phyloP scores from a whole-genome alignment of 1,284 basidiomycete genomes.

The Tylopilus sp. region DNA sequence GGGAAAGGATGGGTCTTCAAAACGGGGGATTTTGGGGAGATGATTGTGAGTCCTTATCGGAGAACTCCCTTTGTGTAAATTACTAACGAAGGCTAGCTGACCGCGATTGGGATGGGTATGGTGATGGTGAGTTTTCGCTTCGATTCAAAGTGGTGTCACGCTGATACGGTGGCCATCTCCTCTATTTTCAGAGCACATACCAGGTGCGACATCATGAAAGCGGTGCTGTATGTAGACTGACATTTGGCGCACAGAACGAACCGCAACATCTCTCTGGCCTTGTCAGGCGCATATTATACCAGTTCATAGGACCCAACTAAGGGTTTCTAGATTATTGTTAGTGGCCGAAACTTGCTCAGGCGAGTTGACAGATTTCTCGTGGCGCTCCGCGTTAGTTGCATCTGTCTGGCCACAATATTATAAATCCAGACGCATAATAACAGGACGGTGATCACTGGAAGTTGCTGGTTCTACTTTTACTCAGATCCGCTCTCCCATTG shows the following conservation, averaged over 20 bases:
- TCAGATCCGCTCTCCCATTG: neutral
- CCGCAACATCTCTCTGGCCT: constrained; percentile 87
- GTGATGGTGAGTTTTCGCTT: constrained; percentile 67
- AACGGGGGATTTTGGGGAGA: constrained; percentile 68
- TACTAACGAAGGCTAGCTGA: constrained; percentile 40
- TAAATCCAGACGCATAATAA: neutral
- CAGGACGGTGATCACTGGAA: neutral
- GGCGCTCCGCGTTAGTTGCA: neutral
- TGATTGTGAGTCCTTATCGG: constrained; percentile 46
- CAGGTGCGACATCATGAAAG: constrained; percentile 36
- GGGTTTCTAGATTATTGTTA: neutral
- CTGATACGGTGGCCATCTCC: neutral
- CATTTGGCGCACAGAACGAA: constrained; percentile 60
- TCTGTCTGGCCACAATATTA: neutral
- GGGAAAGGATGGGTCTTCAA: constrained; percentile 76
- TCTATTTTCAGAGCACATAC: constrained; percentile 41
- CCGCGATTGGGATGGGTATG: constrained; percentile 82
- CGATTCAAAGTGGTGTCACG: neutral
- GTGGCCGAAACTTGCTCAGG: neutral
- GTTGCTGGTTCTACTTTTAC: neutral
- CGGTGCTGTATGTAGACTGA: constrained; percentile 14
- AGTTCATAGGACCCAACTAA: constrained; percentile 86
- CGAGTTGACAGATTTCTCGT: neutral
- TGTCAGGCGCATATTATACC: constrained; percentile 84
- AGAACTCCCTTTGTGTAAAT: constrained; percentile 1